Evolutionary conservation across 139 green algal genomes (phyloP), one percentile per base, ranked within the genome.

Genomic region (Marvania coccoides): DNA sequence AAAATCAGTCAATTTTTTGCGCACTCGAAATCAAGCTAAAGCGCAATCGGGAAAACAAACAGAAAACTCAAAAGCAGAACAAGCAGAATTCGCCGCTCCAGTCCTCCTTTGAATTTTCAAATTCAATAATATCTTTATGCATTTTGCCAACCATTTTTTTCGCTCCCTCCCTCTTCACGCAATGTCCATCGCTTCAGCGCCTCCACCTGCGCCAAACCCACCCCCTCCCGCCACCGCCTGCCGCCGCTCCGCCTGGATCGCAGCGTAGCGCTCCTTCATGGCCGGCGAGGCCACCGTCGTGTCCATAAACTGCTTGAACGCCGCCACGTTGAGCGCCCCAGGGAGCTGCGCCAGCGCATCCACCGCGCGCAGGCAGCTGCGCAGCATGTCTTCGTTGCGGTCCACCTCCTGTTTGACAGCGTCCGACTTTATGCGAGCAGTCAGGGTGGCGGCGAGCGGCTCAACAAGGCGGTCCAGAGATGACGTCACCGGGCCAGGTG

Each of bases 341-440:
- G 76, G 80, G 29, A 97, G 79, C 35, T 67, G 70, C 15, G 72
- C 76, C 48, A 98, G 57, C 3, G 87, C 79, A 23, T 93, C 79
- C 5, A 98, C 73, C 3, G 82, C 85, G 6, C 89, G 77, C 55
- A 98, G 81, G 65, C 86, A 93, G 67, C 75, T 89, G 55, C 88
- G 83, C 46, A 98, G 70, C 88, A 98, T 87, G 74, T 98, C 93
- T 57, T 98, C 89, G 66, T 98, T 90, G 4, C 93, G 88, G 76
- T 98, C 93, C 31, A 96, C 83, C 83, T 98, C 93, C 75, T 98
- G 93, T 83, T 98, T 97, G 36, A 98, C 94, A 10, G 93, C 90
- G 53, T 98, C 92, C 9, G 62, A 66, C 75, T 96, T 97, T 39
- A 94, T 63, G 35, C 76, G 81, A 29, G 81, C 75, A 6, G 79